Base-by-base conservation (phyloP, 2,329 filamentous ascomycete species). In the Fusarium goolgardi region DNA sequence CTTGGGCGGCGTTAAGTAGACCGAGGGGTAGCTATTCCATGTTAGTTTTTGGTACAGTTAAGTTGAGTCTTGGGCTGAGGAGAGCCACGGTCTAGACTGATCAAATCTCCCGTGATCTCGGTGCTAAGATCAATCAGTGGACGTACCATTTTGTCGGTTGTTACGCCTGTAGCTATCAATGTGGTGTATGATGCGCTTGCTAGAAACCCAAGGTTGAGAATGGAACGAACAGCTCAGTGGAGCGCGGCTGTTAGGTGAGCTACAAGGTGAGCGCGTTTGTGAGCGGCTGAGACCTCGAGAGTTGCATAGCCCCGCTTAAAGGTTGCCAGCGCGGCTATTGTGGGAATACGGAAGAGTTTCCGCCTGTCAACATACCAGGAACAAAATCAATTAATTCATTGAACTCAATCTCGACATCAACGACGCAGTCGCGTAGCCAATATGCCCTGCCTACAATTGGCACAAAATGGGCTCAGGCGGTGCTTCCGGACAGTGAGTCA, bases 1-100 rank as follows among this genome's bases (percentile, higher is more conserved):
- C 96, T 84, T 97, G 94, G 71, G 96, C 94, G 75, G 95, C 95
- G 75, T 93, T 98, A 67, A 99, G 87, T 51, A 99, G 90, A 76
- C 94, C 94, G 78, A 91, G 85, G 70, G 89, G 89, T 71, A 91
- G 79, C 89, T 91, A 71, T 34, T 54, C 21, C 23, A 47, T 37
- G 46, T 75, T 67, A 78, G 77, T 71, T 58, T 60, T 32, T 55
- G 47, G 34, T 56, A 20, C 41, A 37, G 21, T 23, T 13, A 29
- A 27, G 34, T 39, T 59, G 41, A 39, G 45, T 31, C 29, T 53
- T 64, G 57, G 55, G 52, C 58, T 29, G 23, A 59, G 15, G 13
- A 41, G 37, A 27, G 11, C 21, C 10, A 18, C 20, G 20, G 3
- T 6, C 20, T 21, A 43, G 34, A 16, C 20, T 15, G 16, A n/a